Conservation (phyloP, 176 grass and related monocot species). For the barley (Hordeum vulgare) region DNA sequence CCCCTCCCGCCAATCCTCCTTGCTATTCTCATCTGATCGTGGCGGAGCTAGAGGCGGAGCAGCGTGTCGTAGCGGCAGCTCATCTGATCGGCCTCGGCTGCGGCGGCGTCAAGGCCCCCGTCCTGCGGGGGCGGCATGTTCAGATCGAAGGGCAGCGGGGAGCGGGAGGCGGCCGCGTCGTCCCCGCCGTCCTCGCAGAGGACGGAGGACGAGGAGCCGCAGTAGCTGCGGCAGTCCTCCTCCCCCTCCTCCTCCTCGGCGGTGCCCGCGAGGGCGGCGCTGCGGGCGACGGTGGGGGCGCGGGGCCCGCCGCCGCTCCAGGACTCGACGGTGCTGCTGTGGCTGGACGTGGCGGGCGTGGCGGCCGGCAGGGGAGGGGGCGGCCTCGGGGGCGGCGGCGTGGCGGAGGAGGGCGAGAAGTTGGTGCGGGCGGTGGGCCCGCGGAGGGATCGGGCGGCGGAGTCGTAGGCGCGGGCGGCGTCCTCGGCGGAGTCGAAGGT, state of each 20-base stretch:
- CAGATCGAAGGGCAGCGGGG: slow-evolving; percentile 66
- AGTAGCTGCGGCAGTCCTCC: slow-evolving; percentile 61
- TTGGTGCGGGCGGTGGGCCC: slow-evolving; percentile 62
- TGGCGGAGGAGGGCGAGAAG: slow-evolving; percentile 24
- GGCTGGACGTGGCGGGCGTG: slow-evolving; percentile 55
- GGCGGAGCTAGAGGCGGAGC: slow-evolving; percentile 39
- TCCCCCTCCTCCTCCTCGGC: not conserved
- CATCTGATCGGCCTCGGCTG: slow-evolving; percentile 46
- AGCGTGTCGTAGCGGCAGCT: slow-evolving; percentile 47
- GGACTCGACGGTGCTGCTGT: slow-evolving; percentile 85
- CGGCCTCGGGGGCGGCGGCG: not conserved
- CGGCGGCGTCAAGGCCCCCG: not conserved
- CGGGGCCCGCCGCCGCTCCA: slow-evolving; percentile 43
- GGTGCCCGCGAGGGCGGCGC: slow-evolving; percentile 4
- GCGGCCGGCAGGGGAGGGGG: not conserved
- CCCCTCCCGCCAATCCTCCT: slow-evolving; percentile 3
- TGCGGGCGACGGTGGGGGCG: slow-evolving; percentile 10
- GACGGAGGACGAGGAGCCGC: slow-evolving; percentile 71
- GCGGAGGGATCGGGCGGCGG: slow-evolving; percentile 53
- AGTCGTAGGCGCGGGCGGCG: slow-evolving; percentile 78
- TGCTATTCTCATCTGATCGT: not conserved
- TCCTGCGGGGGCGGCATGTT: slow-evolving; percentile 64
- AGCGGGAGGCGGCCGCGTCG: slow-evolving; percentile 30
- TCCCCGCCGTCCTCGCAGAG: slow-evolving; percentile 42
- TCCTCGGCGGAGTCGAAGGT: slow-evolving; percentile 83